Percentiles rank a stretch among this genome's conserved stretches.
phyloP scores from a whole-genome alignment of 805 yeast species.

The Saccharomyces paradoxus region DNA sequence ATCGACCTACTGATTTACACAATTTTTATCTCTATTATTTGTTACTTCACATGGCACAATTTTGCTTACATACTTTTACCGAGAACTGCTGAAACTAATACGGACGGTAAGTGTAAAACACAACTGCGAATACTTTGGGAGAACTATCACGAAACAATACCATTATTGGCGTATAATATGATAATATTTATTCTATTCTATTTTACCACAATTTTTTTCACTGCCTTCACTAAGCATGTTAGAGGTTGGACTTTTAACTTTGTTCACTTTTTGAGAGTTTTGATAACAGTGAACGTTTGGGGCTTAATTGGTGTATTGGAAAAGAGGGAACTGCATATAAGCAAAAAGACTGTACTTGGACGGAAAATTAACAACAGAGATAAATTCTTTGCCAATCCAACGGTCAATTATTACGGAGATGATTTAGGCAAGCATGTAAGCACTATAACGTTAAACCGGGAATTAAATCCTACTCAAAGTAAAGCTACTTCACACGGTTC shows the following conservation, averaged over 20 bases:
- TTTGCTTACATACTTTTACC: constrained; percentile 21
- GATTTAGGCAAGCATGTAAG: not conserved
- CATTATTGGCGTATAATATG: constrained; percentile 21
- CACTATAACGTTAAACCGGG: not conserved
- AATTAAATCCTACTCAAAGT: not conserved
- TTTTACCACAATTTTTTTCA: constrained; percentile 12
- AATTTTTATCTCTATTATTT: constrained; percentile 10
- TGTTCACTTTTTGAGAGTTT: constrained; percentile 16
- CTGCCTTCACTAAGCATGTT: constrained; percentile 1
- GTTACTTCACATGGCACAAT: constrained; percentile 18
- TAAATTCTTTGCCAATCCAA: constrained; percentile 23
- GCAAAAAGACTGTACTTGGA: constrained; percentile 27
- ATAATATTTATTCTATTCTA: constrained; percentile 12
- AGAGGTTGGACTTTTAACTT: constrained; percentile 21
- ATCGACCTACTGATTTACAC: constrained; percentile 12
- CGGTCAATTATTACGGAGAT: constrained; percentile 10
- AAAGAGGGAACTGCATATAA: constrained; percentile 19
- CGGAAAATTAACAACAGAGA: constrained; percentile 25
- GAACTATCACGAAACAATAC: constrained; percentile 23
- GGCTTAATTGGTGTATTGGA: constrained; percentile 27
- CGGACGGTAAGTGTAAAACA: not conserved
- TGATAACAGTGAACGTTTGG: constrained; percentile 29
- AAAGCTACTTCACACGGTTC: not conserved
- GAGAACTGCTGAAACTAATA: constrained; percentile 6
- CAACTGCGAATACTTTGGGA: constrained; percentile 15